Percentiles rank a stretch among this genome's conserved stretches.
Conservation (phyloP, 75 land plant genomes). For the Selaginella moellendorffii region DNA sequence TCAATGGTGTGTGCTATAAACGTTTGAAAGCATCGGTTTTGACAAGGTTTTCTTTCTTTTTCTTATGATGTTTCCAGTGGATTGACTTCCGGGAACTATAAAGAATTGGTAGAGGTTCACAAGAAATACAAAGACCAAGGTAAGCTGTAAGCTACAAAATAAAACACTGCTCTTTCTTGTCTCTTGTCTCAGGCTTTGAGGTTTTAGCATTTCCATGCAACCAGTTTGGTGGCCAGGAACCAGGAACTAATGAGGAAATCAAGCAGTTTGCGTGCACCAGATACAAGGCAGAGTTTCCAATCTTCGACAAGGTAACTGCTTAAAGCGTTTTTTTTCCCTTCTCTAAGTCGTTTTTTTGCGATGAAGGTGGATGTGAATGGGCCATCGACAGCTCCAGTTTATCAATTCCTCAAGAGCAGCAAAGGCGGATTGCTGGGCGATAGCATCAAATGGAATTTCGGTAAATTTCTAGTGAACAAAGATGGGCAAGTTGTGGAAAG, state of each 20-base stretch:
- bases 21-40: too few relatives aligned
- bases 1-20: slow-evolving; percentile 48
- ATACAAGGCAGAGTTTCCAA: slow-evolving; percentile 71
- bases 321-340: too few relatives aligned
- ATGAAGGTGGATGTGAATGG: slow-evolving; percentile 6
- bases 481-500: slow-evolving; percentile 30
- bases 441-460: slow-evolving; percentile 76
- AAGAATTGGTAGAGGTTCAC: slow-evolving; percentile 1
- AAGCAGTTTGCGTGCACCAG: slow-evolving; percentile 65
- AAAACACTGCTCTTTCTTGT: too few relatives aligned
- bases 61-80: slow-evolving; percentile 9
- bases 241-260: slow-evolving; percentile 46
- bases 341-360: too few relatives aligned
- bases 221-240: slow-evolving; percentile 69
- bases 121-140: slow-evolving; percentile 47
- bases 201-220: slow-evolving; percentile 92
- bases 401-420: neutral
- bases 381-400: neutral
- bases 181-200: slow-evolving; percentile 53
- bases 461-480: slow-evolving; percentile 60
- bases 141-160: too few relatives aligned
- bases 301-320: slow-evolving; percentile 90
- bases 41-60: too few relatives aligned
- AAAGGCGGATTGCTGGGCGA: slow-evolving; percentile 27
- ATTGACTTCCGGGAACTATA: slow-evolving; percentile 1